phyloP scores from a whole-genome alignment of 441 rosid species.

The Croton laevigatus region DNA sequence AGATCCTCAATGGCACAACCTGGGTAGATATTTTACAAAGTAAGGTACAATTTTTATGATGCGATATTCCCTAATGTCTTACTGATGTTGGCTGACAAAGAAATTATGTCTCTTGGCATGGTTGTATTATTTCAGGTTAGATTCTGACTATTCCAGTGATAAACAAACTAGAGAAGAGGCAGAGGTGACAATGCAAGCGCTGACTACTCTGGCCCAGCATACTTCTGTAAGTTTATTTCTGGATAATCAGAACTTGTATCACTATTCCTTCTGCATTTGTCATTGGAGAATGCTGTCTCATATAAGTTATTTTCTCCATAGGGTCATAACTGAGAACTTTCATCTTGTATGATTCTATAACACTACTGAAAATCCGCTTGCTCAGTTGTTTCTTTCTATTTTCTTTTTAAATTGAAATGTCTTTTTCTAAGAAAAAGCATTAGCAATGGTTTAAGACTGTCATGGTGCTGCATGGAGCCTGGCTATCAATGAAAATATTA shows the following conservation, averaged over 20 bases:
- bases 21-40: constrained; percentile 68
- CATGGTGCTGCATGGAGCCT: background rate
- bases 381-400: too few relatives aligned
- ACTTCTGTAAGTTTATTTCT: constrained; percentile 62
- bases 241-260: background rate
- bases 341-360: background rate
- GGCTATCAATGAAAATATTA: background rate
- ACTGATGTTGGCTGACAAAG: constrained; percentile 21
- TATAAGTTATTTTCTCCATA: background rate
- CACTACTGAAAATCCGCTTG: background rate
- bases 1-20: constrained; percentile 88
- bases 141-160: constrained; percentile 38
- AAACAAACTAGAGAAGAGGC: constrained; percentile 47
- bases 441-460: background rate
- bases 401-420: background rate
- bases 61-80: background rate
- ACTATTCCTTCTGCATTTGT: constrained; percentile 4
- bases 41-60: constrained; percentile 30
- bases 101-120: constrained; percentile 20
- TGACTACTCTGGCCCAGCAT: constrained; percentile 61
- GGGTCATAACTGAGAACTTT: background rate
- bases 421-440: background rate
- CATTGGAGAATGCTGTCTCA: constrained; percentile 6
- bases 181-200: constrained; percentile 57
- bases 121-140: constrained; percentile 50